Conservation (phyloP, 202 grass and related monocot species). For the Digitaria exilis region DNA sequence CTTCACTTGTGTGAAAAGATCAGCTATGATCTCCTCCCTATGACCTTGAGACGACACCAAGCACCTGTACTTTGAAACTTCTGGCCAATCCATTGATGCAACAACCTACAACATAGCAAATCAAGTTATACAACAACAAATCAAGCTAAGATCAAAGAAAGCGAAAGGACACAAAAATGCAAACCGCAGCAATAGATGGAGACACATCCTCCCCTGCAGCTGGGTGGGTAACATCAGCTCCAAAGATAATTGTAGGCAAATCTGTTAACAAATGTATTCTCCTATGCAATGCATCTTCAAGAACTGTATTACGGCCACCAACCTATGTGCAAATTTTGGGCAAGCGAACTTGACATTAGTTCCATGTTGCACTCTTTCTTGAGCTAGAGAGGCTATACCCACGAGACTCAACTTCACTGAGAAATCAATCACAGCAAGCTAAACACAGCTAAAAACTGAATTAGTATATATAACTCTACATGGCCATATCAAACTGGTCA, state of each 20-base stretch:
- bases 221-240: conserved; percentile 77
- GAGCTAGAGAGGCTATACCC: not conserved
- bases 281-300: conserved; percentile 53
- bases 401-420: not conserved
- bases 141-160: not conserved
- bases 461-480: not conserved
- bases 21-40: conserved; percentile 58
- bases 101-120: conserved; percentile 50
- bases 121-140: not conserved
- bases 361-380: not conserved
- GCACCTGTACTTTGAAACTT: conserved; percentile 69
- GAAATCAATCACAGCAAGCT: not conserved
- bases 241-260: conserved; percentile 64
- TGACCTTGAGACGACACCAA: conserved; percentile 61
- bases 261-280: conserved; percentile 58
- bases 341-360: not conserved
- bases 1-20: conserved; percentile 52
- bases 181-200: conserved; percentile 60
- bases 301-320: conserved; percentile 60
- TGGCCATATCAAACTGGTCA: not conserved
- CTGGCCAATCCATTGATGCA: conserved; percentile 83
- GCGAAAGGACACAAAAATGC: not conserved
- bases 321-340: conserved; percentile 22
- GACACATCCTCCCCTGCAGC: conserved; percentile 55
- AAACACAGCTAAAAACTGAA: not conserved